Conservation (phyloP, 1,139 yeast species). For the Pichia sp. region DNA sequence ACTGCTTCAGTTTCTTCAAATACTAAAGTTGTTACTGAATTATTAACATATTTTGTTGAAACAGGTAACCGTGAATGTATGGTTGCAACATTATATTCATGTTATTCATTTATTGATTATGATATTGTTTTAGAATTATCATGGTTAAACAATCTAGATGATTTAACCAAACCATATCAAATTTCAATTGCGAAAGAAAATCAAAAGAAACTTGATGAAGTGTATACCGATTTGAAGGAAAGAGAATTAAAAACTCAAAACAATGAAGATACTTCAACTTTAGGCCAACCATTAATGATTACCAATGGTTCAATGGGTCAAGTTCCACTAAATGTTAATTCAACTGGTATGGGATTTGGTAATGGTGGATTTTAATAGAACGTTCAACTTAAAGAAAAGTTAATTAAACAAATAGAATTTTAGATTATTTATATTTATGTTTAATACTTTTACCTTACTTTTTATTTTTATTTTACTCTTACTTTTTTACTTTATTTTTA, state of each 20-base stretch:
- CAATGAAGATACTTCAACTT: conserved; percentile 41
- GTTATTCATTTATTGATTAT: conserved; percentile 71
- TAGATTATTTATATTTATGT: not conserved
- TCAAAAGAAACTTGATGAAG: conserved; percentile 55
- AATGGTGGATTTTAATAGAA: conserved; percentile 30
- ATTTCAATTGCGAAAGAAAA: conserved; percentile 80
- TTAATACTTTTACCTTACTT: not conserved
- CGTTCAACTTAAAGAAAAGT: not conserved
- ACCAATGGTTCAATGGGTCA: conserved; percentile 43
- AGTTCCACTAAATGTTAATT: conserved; percentile 45
- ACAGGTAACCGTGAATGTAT: conserved; percentile 96
- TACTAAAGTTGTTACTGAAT: conserved; percentile 78
- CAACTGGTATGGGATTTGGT: conserved; percentile 66
- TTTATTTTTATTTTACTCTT: not conserved
- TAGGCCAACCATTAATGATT: conserved; percentile 56
- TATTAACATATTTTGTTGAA: conserved; percentile 87
- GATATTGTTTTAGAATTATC: conserved; percentile 85
- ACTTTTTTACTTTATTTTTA: not conserved
- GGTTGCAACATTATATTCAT: conserved; percentile 81
- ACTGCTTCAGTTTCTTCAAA: conserved; percentile 84
- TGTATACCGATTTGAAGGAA: conserved; percentile 63
- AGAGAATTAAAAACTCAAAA: conserved; percentile 55
- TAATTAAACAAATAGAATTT: not conserved
- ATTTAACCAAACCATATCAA: conserved; percentile 85
- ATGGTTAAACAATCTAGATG: conserved; percentile 78